A percentile compares a stretch with the other conserved stretches of the same genome.
Conservation (phyloP, 1,139 yeast genomes). For the Kurtzmaniella quercitrusa region DNA sequence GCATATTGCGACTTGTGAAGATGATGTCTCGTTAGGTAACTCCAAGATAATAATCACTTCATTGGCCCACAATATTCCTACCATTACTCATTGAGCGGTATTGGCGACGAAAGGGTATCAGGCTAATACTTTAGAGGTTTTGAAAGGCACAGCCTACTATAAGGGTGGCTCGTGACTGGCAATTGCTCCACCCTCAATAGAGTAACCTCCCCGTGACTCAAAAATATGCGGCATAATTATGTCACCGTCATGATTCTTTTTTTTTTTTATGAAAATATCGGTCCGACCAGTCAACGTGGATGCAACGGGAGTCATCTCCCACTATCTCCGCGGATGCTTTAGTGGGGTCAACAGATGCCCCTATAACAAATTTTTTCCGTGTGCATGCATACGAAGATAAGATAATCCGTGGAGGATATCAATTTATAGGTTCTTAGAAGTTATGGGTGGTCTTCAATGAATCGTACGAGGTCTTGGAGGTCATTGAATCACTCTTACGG, state of each 20-base stretch:
- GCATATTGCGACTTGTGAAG: too few species aligned
- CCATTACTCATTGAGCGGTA: too few species aligned
- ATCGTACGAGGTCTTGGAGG: background rate
- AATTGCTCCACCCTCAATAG: too few species aligned
- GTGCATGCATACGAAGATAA: background rate
- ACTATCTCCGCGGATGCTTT: background rate
- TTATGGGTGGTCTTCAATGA: background rate
- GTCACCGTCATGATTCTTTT: slow-evolving; percentile 1
- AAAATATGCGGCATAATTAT: background rate
- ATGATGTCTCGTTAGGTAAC: too few species aligned
- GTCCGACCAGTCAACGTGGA: background rate
- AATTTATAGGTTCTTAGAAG: too few species aligned
- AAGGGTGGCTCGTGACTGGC: background rate
- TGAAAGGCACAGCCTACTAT: too few species aligned
- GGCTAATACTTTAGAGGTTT: too few species aligned
- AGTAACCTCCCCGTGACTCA: background rate
- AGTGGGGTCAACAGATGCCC: background rate
- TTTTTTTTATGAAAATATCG: background rate
- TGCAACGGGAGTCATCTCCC: background rate
- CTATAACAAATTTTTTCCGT: background rate
- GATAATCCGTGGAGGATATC: background rate
- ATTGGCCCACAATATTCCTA: too few species aligned
- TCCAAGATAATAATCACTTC: too few species aligned
- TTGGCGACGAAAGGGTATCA: too few species aligned
- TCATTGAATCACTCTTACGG: background rate